Percentiles rank a stretch among this genome's conserved stretches.
These are phyloP conservation scores for Moricandia arvensis DNA, from an alignment of 345 rosid genomes.

Conservation along the genomic window DNA sequence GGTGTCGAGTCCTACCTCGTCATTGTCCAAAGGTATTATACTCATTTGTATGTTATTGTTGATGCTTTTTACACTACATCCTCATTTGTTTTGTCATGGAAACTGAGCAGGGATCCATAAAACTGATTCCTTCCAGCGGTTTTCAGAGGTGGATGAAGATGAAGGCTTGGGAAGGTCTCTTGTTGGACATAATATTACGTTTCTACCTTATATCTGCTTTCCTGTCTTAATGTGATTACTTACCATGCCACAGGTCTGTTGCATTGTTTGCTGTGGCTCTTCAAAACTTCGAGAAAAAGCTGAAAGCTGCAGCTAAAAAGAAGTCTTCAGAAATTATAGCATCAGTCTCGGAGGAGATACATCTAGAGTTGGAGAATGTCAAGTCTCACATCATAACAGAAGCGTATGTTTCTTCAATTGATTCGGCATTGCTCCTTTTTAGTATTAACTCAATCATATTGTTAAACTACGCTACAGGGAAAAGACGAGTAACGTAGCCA, in stretches of 20 bases:
- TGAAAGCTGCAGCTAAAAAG: constrained; percentile 59
- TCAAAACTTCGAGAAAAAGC: constrained; percentile 63
- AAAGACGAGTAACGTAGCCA: constrained; percentile 56
- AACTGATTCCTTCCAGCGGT: constrained; percentile 49
- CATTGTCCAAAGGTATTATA: constrained; percentile 56
- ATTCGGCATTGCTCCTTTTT: constrained; percentile 12
- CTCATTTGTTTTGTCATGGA: constrained; percentile 19
- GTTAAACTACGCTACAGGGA: constrained; percentile 46
- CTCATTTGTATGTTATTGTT: constrained; percentile 15
- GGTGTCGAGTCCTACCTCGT: constrained; percentile 40
- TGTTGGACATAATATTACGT: constrained; percentile 13
- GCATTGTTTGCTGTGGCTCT: constrained; percentile 63
- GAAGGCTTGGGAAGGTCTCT: constrained; percentile 76
- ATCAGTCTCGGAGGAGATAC: constrained; percentile 70
- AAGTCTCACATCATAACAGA: constrained; percentile 71
- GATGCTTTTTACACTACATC: constrained; percentile 3
- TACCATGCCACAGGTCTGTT: constrained; percentile 60
- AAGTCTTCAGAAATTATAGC: constrained; percentile 73
- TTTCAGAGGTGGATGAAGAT: constrained; percentile 52
- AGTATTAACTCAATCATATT: constrained; percentile 32
- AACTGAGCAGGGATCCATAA: constrained; percentile 43
- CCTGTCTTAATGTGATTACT: constrained; percentile 30
- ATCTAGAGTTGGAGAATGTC: constrained; percentile 55
- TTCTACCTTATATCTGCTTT: constrained; percentile 9
- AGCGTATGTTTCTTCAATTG: constrained; percentile 47